Conservation (phyloP, 495 filamentous ascomycete species). For the Jackrogersella minutella region DNA sequence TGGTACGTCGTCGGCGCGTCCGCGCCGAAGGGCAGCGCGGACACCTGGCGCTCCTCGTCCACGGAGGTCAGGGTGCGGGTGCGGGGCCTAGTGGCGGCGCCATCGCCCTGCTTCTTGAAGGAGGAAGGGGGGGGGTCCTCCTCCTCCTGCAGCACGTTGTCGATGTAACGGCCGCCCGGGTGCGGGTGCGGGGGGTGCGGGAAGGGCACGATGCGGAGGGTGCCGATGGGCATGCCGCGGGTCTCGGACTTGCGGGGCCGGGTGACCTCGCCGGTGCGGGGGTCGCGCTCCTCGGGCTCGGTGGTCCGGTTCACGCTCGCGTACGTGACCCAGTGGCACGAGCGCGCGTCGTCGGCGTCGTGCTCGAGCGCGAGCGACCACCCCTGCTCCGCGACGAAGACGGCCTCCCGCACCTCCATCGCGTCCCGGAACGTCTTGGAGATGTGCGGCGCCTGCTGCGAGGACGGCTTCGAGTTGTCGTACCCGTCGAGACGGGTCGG, state of each 20-base stretch:
- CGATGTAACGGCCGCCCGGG: conserved; percentile 52
- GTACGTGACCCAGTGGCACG: conserved; percentile 85
- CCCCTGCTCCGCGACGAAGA: conserved; percentile 81
- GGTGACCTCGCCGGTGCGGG: conserved; percentile 37
- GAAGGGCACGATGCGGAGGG: conserved; percentile 80
- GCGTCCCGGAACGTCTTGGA: conserved; percentile 75
- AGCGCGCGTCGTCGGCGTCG: conserved; percentile 79
- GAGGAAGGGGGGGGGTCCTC: not conserved
- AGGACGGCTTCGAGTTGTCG: conserved; percentile 48
- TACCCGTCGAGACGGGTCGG: conserved; percentile 57
- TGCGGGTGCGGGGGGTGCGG: conserved; percentile 69
- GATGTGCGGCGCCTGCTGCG: conserved; percentile 56
- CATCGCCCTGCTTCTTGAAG: not conserved
- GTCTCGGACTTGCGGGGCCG: conserved; percentile 50
- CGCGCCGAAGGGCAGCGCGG: conserved; percentile 42
- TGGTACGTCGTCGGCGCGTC: conserved; percentile 57
- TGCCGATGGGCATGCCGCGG: conserved; percentile 65
- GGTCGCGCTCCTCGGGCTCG: conserved; percentile 46
- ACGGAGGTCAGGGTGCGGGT: conserved; percentile 13
- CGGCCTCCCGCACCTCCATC: conserved; percentile 76
- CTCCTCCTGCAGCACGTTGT: conserved; percentile 41
- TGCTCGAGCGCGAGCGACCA: conserved; percentile 73
- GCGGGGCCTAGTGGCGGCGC: not conserved
- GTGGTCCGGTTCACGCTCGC: conserved; percentile 56
- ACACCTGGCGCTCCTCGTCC: conserved; percentile 23